phyloP scores from a whole-genome alignment of 768 basidiomycete genomes.

The Phaeotremella fagi region DNA sequence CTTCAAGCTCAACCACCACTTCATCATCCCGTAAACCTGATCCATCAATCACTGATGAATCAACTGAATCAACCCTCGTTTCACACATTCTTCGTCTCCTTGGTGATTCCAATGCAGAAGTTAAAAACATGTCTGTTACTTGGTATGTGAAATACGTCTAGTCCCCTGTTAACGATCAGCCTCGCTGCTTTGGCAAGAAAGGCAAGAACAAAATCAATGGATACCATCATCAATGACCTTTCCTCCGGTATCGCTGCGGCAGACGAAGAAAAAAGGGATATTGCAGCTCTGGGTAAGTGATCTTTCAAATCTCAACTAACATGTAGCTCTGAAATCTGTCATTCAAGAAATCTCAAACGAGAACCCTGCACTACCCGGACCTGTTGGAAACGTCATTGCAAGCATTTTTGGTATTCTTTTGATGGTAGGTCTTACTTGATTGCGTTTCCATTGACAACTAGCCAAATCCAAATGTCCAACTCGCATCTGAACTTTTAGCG shows the following conservation, averaged over 20 bases:
- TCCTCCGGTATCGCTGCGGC: conserved; percentile 77
- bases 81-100: conserved; percentile 78
- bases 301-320: conserved; percentile 6
- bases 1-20: conserved; percentile 2
- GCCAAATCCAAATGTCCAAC: conserved; percentile 44
- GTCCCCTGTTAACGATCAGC: conserved; percentile 50
- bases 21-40: conserved; percentile 7
- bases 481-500: conserved; percentile 55
- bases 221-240: conserved; percentile 79
- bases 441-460: conserved; percentile 5
- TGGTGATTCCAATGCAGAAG: conserved; percentile 93
- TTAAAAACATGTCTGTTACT: conserved; percentile 95
- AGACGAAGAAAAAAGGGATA: conserved; percentile 90
- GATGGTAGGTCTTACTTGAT: conserved; percentile 55
- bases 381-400: conserved; percentile 77
- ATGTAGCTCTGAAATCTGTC: conserved; percentile 84
- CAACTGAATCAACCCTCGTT: conserved; percentile 75
- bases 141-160: conserved; percentile 58
- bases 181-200: conserved; percentile 87
- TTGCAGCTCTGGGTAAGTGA: conserved; percentile 76
- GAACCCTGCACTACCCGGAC: conserved; percentile 69
- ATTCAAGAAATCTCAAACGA: conserved; percentile 78
- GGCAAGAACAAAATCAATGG: conserved; percentile 71
- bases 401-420: conserved; percentile 73
- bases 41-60: conserved; percentile 70